Evolutionary conservation across 306 rosid genomes (phyloP).

Genomic region (Rosa chinensis): DNA sequence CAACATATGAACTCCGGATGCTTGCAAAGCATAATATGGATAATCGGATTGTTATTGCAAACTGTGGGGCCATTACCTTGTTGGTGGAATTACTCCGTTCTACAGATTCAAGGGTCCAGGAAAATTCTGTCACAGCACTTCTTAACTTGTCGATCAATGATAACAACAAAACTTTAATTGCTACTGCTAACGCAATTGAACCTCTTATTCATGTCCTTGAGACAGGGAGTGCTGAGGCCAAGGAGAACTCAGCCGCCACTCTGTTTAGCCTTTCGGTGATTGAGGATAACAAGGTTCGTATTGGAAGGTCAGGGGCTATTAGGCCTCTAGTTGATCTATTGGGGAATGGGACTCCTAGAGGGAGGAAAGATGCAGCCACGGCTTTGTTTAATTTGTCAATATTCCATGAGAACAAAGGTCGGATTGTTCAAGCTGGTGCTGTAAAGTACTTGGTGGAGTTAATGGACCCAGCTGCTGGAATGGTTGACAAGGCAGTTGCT

Average conservation of each 20-base stretch:
- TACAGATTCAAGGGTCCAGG: conserved; percentile 64
- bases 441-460: conserved; percentile 91
- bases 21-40: conserved; percentile 88
- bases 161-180: conserved; percentile 79
- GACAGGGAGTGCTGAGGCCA: conserved; percentile 90
- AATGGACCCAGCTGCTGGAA: conserved; percentile 98
- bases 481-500: conserved; percentile 98
- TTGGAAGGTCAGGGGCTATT: conserved; percentile 94
- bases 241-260: conserved; percentile 98
- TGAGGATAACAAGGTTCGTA: conserved; percentile 81
- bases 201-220: conserved; percentile 85
- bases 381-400: conserved; percentile 94
- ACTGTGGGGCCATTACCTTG: conserved; percentile 70
- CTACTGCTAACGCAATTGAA: conserved; percentile 79
- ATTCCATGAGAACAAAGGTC: conserved; percentile 76
- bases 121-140: conserved; percentile 94
- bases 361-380: conserved; percentile 96
- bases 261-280: conserved; percentile 93
- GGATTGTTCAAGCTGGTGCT: conserved; percentile 93
- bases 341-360: conserved; percentile 92
- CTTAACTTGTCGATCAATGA: conserved; percentile 87
- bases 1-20: conserved; percentile 68
- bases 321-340: conserved; percentile 84
- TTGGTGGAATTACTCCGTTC: conserved; percentile 75
- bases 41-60: conserved; percentile 88